Evolutionary conservation across 805 yeast genomes (phyloP), one percentile per base, ranked within the genome.

Genomic region (Metschnikowia anglica): DNA sequence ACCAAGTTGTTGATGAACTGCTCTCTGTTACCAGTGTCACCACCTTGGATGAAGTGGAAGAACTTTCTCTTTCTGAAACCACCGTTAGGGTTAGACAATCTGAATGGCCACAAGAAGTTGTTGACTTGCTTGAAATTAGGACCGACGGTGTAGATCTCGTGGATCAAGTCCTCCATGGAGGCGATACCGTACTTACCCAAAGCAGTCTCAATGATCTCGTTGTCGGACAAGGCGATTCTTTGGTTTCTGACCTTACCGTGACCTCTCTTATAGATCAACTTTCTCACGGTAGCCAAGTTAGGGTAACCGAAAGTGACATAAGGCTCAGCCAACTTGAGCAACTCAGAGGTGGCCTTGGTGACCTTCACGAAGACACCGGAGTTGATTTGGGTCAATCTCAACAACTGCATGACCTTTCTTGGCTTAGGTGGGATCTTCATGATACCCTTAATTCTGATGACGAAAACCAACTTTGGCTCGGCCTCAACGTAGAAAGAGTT

Each of bases 361-460:
- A 88, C 83, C 76, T 85, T 88, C 68, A 88, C 95, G 68, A 88
- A 88, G 57, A 86, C 93, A 83, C 91, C 97, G 65, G 93, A 80
- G 81, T 88, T 88, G 75, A 88, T 86, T 80, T 87, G 95, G 70
- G 83, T 80, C 74, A 88, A 83, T 81, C 96, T 85, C 74, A 88
- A 80, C 71, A 89, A 82, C 77, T 85, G 96, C 73, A 88, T 74
- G 65, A 90, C 96, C 87, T 90, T 90, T 87, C 97, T 89, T 83
- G 97, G 96, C 85, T 90, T 90, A 68, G 97, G 97, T 69, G 97
- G 87, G 65, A 90, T 88, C 85, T 89, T 90, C 90, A 80, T 86
- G 74, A 90, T 88, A 90, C 97, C 97, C 91, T 90, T 90, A 84
- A 90, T 90, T 85, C 98, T 88, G 74, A 90, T 82, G 68, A 90